Conservation (phyloP, 73 alveolate genomes). For the Breviolum minutum region DNA sequence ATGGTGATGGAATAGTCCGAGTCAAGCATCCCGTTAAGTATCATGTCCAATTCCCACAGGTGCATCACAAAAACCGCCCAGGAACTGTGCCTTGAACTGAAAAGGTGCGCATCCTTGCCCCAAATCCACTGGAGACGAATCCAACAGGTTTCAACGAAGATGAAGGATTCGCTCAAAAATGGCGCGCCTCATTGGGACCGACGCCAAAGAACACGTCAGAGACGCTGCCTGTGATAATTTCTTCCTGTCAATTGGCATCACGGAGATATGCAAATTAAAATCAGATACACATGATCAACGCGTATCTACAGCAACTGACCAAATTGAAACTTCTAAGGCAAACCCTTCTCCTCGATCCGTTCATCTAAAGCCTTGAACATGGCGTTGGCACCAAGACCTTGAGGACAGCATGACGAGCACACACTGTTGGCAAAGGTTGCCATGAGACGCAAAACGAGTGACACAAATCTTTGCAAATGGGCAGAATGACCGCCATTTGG, state of each 20-base stretch:
- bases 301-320: no score
- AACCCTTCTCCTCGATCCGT: conserved; percentile 21
- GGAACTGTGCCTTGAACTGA: conserved; percentile 11
- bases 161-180: no score
- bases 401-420: not conserved
- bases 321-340: not conserved
- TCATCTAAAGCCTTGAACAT: conserved; percentile 66
- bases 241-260: conserved; percentile 17
- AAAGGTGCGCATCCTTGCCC: conserved; percentile 13
- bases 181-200: conserved; percentile 51
- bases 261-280: not conserved
- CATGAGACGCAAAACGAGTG: no score
- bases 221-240: conserved; percentile 25
- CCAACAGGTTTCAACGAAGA: not conserved
- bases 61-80: not conserved
- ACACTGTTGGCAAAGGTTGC: no score
- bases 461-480: no score
- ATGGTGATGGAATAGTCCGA: no score
- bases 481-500: no score
- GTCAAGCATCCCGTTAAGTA: no score
- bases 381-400: not conserved
- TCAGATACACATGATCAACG: not conserved
- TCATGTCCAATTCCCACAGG: not conserved
- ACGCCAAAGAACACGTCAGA: conserved; percentile 69
- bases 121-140: not conserved